phyloP scores from a whole-genome alignment of 257 asterid genomes.

The Fraxinus pennsylvanica region DNA sequence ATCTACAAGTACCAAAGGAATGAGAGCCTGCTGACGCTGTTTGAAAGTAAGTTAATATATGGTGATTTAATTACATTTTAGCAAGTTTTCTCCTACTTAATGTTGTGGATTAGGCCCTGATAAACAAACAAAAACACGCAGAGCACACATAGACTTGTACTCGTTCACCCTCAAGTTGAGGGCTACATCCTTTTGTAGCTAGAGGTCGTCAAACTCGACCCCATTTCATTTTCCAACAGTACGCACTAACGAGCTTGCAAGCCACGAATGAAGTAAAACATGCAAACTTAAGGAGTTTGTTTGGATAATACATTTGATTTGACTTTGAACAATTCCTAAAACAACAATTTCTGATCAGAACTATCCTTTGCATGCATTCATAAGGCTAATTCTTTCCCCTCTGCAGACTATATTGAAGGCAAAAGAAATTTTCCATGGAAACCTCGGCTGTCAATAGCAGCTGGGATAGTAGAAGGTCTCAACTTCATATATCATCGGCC shows the following conservation, averaged over 20 bases:
- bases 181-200: background rate
- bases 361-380: background rate
- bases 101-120: background rate
- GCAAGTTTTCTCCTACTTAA: background rate
- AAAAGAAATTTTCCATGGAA: slow-evolving; percentile 44
- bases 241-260: background rate
- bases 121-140: background rate
- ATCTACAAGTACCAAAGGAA: slow-evolving; percentile 42
- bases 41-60: slow-evolving; percentile 29
- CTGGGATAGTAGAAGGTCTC: slow-evolving; percentile 45
- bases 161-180: background rate
- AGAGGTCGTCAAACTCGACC: background rate
- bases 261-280: background rate
- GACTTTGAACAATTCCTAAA: background rate
- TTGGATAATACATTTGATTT: background rate
- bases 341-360: background rate
- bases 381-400: background rate
- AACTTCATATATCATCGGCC: slow-evolving; percentile 32
- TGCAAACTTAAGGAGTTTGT: background rate
- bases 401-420: slow-evolving; percentile 37
- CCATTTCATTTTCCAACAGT: background rate
- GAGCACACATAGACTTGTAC: background rate
- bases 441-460: slow-evolving; percentile 43
- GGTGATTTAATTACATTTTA: background rate
- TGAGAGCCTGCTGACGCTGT: slow-evolving; percentile 43